Evolutionary conservation across 495 filamentous ascomycete genomes (phyloP).

Genomic region (Penicillium steckii): DNA sequence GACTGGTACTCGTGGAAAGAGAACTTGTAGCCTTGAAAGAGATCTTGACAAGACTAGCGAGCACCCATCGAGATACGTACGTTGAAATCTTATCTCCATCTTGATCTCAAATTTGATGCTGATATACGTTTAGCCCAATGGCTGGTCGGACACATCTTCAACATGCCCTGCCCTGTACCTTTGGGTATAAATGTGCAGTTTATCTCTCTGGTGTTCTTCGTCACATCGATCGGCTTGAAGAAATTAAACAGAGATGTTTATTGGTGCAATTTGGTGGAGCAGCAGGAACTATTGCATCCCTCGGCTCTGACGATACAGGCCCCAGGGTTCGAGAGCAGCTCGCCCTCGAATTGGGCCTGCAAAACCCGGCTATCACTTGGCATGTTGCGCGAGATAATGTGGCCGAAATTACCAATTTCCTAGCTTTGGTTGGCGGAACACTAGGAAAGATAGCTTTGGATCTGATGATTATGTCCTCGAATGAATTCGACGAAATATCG

Average conservation of each 20-base stretch:
- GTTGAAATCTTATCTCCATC: neutral
- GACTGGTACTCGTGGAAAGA: conserved; percentile 35
- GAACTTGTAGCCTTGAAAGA: conserved; percentile 26
- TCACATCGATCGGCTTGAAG: conserved; percentile 1
- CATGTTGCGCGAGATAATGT: conserved; percentile 42
- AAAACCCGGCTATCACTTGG: conserved; percentile 41
- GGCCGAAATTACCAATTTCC: conserved; percentile 44
- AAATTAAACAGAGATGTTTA: conserved; percentile 3
- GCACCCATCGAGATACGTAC: conserved; percentile 29
- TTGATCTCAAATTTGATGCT: neutral
- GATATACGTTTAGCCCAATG: conserved; percentile 36
- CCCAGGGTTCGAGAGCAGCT: conserved; percentile 36
- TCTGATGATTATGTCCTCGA: conserved; percentile 50
- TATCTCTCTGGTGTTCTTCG: conserved; percentile 5
- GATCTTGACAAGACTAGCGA: conserved; percentile 27
- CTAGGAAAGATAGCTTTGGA: conserved; percentile 50
- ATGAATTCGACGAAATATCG: conserved; percentile 45
- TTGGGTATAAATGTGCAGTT: conserved; percentile 9
- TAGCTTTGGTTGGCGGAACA: conserved; percentile 44
- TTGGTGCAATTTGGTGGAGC: conserved; percentile 39
- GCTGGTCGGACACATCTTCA: conserved; percentile 50
- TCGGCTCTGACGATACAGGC: conserved; percentile 16
- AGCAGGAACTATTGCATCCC: conserved; percentile 40
- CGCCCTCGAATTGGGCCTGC: conserved; percentile 27
- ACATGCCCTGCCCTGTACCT: conserved; percentile 37